phyloP scores from a whole-genome alignment of 805 yeast genomes.

The Scheffersomyces lignosus region DNA sequence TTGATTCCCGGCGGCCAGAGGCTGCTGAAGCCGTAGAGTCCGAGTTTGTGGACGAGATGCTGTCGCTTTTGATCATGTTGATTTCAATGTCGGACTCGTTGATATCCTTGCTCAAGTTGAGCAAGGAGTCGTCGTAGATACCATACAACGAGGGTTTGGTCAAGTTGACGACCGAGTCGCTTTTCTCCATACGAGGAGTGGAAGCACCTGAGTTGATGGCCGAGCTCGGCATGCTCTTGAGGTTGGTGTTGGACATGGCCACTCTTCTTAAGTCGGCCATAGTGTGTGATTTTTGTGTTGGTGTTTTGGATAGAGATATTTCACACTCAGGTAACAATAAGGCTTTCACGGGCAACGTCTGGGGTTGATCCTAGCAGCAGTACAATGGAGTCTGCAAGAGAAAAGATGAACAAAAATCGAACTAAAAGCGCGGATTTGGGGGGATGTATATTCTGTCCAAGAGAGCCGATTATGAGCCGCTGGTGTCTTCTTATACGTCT shows the following conservation, averaged over 20 bases:
- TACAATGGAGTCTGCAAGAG: no score
- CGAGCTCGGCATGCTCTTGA: constrained; percentile 10
- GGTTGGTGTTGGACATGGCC: constrained; percentile 18
- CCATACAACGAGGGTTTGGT: constrained; percentile 54
- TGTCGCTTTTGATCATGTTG: background rate
- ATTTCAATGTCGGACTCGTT: constrained; percentile 9
- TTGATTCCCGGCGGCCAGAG: constrained; percentile 2
- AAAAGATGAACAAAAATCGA: no score
- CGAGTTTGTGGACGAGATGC: background rate
- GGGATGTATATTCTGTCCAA: no score
- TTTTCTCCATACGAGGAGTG: constrained; percentile 28
- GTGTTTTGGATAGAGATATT: no score
- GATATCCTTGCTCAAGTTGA: constrained; percentile 34
- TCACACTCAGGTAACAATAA: no score
- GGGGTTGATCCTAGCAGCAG: no score
- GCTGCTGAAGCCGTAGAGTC: background rate
- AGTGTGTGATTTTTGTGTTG: no score
- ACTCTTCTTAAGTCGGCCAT: constrained; percentile 14
- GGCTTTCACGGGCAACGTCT: no score
- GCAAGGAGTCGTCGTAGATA: constrained; percentile 44
- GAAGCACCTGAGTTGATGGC: constrained; percentile 17
- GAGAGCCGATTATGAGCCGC: no score
- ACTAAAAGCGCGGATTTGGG: no score
- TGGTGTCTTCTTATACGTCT: no score
- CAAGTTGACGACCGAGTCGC: constrained; percentile 46